Conservation (phyloP, 2,329 filamentous ascomycete genomes). For the Hortaea sp. region DNA sequence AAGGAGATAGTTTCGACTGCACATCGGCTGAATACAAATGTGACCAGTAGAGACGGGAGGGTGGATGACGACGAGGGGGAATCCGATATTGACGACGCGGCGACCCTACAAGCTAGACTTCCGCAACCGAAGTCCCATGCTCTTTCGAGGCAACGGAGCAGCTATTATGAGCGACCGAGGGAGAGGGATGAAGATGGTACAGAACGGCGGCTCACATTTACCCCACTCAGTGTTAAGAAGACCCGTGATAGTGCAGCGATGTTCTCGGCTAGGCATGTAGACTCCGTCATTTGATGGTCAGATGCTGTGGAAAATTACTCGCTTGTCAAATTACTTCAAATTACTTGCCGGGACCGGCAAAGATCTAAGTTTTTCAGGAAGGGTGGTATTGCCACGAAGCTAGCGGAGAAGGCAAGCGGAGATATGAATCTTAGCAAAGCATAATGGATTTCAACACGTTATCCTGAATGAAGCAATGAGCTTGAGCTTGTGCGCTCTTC, state of each 20-base stretch:
- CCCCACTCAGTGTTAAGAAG: constrained; percentile 1
- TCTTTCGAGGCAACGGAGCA: background rate
- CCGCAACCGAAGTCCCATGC: background rate
- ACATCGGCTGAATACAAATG: background rate
- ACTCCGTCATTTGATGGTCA: no score
- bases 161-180: constrained; percentile 1
- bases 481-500: no score
- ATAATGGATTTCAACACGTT: no score
- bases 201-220: constrained; percentile 1
- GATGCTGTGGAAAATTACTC: no score
- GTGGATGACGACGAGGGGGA: constrained; percentile 1
- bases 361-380: no score
- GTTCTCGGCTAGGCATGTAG: no score
- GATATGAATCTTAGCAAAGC: no score
- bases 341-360: no score
- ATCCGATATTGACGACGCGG: constrained; percentile 10
- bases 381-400: no score
- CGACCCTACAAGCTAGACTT: constrained; percentile 8
- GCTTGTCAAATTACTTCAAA: no score
- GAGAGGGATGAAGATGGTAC: background rate
- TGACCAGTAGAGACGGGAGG: background rate
- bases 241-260: background rate
- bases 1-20: background rate
- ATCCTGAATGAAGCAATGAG: no score
- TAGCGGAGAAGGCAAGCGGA: no score